Conservation (phyloP, 208 protist species). For the Leishmania amazonensis region DNA sequence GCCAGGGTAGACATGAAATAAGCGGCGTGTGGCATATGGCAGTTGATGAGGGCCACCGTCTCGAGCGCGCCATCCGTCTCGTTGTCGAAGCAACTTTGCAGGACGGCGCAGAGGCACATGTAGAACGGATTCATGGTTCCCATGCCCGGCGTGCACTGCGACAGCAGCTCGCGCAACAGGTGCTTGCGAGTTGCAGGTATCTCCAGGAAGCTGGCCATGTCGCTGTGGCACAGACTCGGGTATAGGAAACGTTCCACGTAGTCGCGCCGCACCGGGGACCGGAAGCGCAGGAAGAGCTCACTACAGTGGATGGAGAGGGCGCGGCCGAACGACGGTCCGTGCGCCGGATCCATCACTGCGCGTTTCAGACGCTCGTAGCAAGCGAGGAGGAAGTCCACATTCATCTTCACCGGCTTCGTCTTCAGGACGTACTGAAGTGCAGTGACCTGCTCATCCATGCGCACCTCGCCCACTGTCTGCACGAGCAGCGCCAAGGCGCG, state of each 20-base stretch:
- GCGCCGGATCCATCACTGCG: conserved; percentile 58
- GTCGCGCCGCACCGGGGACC: conserved; percentile 87
- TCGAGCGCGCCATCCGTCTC: conserved; percentile 85
- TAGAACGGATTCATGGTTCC: conserved; percentile 80
- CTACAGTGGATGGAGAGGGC: conserved; percentile 88
- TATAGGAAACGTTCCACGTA: conserved; percentile 91
- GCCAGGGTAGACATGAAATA: conserved; percentile 87
- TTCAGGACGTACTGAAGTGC: conserved; percentile 82
- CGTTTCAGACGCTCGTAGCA: conserved; percentile 91
- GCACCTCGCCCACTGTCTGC: conserved; percentile 64
- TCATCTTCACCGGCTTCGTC: conserved; percentile 75
- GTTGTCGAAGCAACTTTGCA: conserved; percentile 81
- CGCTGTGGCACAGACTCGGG: conserved; percentile 76
- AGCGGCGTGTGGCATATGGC: conserved; percentile 89
- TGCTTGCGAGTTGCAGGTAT: conserved; percentile 76
- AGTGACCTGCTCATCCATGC: conserved; percentile 79
- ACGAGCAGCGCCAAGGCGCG: conserved; percentile 81
- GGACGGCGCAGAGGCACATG: conserved; percentile 85
- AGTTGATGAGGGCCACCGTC: conserved; percentile 80
- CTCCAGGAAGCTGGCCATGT: conserved; percentile 76
- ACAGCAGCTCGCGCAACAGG: conserved; percentile 72
- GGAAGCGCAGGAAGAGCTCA: conserved; percentile 89
- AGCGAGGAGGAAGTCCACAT: conserved; percentile 88
- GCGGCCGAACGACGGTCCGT: conserved; percentile 72
- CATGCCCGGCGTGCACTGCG: conserved; percentile 78